phyloP scores from a whole-genome alignment of 164 flowering plant genomes.

The Umbellularia californica region DNA sequence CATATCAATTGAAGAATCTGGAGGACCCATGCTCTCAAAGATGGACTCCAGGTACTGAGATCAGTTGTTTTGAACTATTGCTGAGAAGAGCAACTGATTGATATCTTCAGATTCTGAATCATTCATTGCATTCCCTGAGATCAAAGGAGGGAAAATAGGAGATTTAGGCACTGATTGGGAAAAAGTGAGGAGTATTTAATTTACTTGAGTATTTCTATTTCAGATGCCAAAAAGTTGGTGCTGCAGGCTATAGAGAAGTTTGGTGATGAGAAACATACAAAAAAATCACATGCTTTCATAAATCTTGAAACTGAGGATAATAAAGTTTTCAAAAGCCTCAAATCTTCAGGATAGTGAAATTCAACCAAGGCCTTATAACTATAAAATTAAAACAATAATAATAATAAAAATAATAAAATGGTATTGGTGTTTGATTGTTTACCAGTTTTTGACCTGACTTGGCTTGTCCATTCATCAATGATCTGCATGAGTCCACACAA shows the following conservation, averaged over 20 bases:
- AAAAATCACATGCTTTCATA: too few species aligned
- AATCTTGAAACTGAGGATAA: too few species aligned
- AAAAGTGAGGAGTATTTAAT: too few species aligned
- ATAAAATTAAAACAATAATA: too few species aligned
- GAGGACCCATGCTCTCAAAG: too few species aligned
- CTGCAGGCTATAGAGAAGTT: background rate
- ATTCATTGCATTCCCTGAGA: constrained; percentile 39
- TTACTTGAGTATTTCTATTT: background rate
- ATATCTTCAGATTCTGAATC: constrained; percentile 51
- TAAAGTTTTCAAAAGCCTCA: too few species aligned
- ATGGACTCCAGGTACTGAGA: too few species aligned
- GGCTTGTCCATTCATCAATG: constrained; percentile 77
- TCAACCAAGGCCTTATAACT: too few species aligned
- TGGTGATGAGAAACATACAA: too few species aligned
- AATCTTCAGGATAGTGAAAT: too few species aligned
- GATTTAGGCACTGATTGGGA: background rate
- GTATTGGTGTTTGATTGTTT: background rate
- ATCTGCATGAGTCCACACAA: constrained; percentile 35
- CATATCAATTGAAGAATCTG: too few species aligned
- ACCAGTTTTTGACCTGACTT: constrained; percentile 70
- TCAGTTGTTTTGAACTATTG: constrained; percentile 40
- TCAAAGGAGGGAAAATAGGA: background rate
- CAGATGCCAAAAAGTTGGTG: background rate
- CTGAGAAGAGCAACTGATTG: constrained; percentile 68
- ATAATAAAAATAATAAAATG: too few species aligned